Conservation (phyloP, 768 basidiomycete species). For the Hysterangium stoloniferum region DNA sequence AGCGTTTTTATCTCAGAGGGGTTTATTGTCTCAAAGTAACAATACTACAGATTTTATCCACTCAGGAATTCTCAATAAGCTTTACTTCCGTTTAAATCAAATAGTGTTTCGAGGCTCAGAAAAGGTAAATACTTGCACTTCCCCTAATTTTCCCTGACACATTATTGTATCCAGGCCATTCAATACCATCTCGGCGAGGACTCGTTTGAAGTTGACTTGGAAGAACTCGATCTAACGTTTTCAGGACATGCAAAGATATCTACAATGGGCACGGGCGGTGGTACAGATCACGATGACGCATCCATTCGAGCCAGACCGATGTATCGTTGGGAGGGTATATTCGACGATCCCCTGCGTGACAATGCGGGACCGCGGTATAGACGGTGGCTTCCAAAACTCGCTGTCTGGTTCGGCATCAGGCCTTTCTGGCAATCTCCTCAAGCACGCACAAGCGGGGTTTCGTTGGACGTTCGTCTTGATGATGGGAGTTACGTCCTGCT, state of each 20-base stretch:
- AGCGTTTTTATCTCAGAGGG: slow-evolving; percentile 53
- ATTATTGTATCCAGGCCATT: slow-evolving; percentile 37
- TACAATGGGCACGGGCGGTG: slow-evolving; percentile 57
- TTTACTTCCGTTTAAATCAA: slow-evolving; percentile 67
- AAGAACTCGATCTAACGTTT: slow-evolving; percentile 51
- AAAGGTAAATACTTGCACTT: slow-evolving; percentile 31
- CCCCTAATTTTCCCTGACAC: slow-evolving; percentile 11
- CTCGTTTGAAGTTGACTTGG: slow-evolving; percentile 49
- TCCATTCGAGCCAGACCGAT: slow-evolving; percentile 51
- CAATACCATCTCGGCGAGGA: slow-evolving; percentile 52
- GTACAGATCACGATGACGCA: slow-evolving; percentile 61
- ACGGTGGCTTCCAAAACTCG: slow-evolving; percentile 43
- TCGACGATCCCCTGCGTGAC: slow-evolving; percentile 43
- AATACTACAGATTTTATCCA: slow-evolving; percentile 46
- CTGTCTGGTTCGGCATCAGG: slow-evolving; percentile 62
- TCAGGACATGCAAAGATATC: slow-evolving; percentile 43
- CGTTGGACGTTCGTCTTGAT: slow-evolving; percentile 50
- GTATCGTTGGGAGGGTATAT: slow-evolving; percentile 66
- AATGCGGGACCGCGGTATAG: slow-evolving; percentile 28
- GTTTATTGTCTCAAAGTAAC: slow-evolving; percentile 41
- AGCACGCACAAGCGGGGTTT: slow-evolving; percentile 44
- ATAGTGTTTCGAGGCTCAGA: slow-evolving; percentile 47
- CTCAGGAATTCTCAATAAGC: slow-evolving; percentile 60
- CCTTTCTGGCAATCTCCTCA: slow-evolving; percentile 50
- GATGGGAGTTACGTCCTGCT: slow-evolving; percentile 51